These are phyloP conservation scores for Eimeria necatrix DNA, from an alignment of 169 alveolate species.

Conservation along the genomic window DNA sequence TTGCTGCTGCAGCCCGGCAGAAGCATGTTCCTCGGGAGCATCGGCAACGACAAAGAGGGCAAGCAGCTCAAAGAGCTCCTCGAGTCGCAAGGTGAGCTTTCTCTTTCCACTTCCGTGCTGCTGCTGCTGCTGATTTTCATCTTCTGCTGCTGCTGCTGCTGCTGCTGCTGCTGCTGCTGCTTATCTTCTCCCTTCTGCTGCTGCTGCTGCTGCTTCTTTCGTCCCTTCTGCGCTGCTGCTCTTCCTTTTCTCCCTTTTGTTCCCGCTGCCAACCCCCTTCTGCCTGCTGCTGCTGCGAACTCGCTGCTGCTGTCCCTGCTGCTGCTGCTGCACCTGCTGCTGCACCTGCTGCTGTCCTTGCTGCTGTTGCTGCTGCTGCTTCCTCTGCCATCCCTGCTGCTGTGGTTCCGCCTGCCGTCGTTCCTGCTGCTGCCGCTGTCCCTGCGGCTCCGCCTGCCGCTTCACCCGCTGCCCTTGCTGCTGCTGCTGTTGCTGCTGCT, in stretches of 20 bases:
- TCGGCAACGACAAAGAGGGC: constrained; percentile 87
- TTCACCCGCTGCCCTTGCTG: not conserved
- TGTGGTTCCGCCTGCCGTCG: not conserved
- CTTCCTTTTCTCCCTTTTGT: too few relatives aligned
- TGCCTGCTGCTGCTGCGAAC: too few relatives aligned
- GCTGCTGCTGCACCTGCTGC: not conserved
- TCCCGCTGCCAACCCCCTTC: too few relatives aligned
- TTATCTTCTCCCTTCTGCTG: not conserved
- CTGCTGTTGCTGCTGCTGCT: too few relatives aligned
- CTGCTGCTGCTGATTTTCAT: not conserved
- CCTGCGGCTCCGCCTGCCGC: too few relatives aligned
- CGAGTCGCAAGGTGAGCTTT: constrained; percentile 43
- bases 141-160: not conserved
- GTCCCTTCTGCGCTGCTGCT: too few relatives aligned
- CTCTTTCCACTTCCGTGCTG: not conserved
- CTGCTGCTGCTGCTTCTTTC: not conserved
- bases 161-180: not conserved
- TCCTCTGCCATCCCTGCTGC: not conserved
- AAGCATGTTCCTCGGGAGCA: constrained; percentile 85
- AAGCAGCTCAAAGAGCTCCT: constrained; percentile 80
- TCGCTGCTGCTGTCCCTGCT: not conserved
- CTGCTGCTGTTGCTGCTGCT: not conserved
- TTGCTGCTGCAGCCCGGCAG: constrained; percentile 29
- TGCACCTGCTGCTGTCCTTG: too few relatives aligned
- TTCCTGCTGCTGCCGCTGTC: too few relatives aligned